Evolutionary conservation across 1,284 basidiomycete species (phyloP), one percentile per base, ranked within the genome.

Genomic region (Apiotrichum domesticum): DNA sequence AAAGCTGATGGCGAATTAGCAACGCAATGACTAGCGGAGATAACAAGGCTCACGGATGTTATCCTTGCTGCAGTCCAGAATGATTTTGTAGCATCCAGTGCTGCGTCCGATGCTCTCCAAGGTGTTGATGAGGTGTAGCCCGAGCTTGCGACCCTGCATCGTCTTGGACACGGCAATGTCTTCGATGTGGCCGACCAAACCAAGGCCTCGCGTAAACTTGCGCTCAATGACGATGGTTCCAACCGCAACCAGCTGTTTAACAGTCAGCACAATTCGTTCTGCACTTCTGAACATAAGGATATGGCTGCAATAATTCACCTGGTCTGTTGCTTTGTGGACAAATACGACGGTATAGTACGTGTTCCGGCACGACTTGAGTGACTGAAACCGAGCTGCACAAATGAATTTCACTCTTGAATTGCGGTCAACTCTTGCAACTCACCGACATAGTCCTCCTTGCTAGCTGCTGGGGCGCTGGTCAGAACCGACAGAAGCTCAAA

Each of bases 171-270:
- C 94, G 1, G 91, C 92, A 63, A 98, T 97, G 72, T 98, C 95
- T 77, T 98, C 95, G 61, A 98, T 95, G 72, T 98, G 95, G 0
- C 92, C 95, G 8, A 91, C 89, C 56, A 81, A 80, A 21, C 90
- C 90, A 14, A 87, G 79, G 7, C 82, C 84, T 32, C 92, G 83
- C 29, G 93, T 79, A 80, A 98, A 97, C 80, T 98, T 98, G 79
- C 86, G 87, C 77, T 98, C 95, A 60, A 98, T 74, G 70, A 98
- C 85, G 52, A 96, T 79, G 4, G 85, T 84, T 13, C 94, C 95
- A 41, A 87, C 85, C 21, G 83, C 93, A 34, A 96, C 88, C 71
- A 98, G 85, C 66, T 74, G 35, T 8, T n/a, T 4, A 39, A 39
- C 10, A 14, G 37, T 39, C 10, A 39, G 37, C 37, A 39, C 37